phyloP scores from a whole-genome alignment of 2,329 filamentous ascomycete genomes.

The Blastomyces gilchristii region DNA sequence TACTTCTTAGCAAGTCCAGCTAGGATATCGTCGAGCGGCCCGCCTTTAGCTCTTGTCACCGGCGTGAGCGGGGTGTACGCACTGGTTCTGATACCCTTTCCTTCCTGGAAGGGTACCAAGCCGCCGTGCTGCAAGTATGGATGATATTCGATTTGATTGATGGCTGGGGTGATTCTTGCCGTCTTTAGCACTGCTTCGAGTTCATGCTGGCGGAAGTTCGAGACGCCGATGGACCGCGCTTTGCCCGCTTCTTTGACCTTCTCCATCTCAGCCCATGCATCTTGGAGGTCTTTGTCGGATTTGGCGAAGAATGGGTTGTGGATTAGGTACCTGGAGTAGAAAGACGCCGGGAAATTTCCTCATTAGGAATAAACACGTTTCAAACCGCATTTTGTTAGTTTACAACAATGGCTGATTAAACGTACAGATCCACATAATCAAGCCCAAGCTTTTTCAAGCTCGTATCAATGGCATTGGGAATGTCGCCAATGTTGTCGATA shows the following conservation, averaged over 20 bases:
- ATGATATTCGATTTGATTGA: constrained; percentile 38
- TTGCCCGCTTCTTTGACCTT: constrained; percentile 47
- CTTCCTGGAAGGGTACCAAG: constrained; percentile 32
- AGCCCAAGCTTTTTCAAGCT: constrained; percentile 52
- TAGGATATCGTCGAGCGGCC: constrained; percentile 46
- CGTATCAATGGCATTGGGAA: constrained; percentile 44
- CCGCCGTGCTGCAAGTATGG: constrained; percentile 40
- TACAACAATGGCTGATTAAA: background rate
- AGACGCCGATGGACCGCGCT: constrained; percentile 52
- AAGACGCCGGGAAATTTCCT: background rate
- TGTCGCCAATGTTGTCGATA: constrained; percentile 42
- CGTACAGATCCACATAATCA: constrained; percentile 53
- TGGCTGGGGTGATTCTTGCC: constrained; percentile 32
- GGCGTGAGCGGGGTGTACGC: constrained; percentile 40
- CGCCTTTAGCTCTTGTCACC: constrained; percentile 44
- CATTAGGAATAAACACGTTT: background rate
- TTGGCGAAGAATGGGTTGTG: constrained; percentile 51
- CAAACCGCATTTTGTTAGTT: background rate
- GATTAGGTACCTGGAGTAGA: constrained; percentile 46
- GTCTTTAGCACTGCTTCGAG: constrained; percentile 43
- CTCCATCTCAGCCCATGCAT: constrained; percentile 52
- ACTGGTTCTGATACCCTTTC: constrained; percentile 32
- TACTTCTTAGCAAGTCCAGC: constrained; percentile 50
- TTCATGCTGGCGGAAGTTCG: constrained; percentile 48
- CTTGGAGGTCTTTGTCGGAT: constrained; percentile 45